Conservation (phyloP, 306 rosid species). For the Corylus americana region DNA sequence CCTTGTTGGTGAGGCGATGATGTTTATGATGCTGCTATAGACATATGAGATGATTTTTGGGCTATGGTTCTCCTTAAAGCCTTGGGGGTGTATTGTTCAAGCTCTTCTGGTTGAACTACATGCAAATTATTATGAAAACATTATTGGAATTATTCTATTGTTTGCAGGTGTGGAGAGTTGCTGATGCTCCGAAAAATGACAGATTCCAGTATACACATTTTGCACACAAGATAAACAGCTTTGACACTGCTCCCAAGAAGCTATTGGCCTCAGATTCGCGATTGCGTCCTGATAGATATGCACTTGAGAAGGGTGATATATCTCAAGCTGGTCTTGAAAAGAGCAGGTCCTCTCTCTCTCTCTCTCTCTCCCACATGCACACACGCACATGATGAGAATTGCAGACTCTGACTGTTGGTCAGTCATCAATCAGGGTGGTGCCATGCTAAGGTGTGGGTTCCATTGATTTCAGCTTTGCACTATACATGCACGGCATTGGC, state of each 20-base stretch:
- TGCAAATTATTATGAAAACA: neutral
- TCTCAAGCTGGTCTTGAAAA: slow-evolving; percentile 80
- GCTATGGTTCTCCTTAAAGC: neutral
- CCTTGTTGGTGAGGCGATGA: slow-evolving; percentile 4
- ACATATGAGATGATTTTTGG: neutral
- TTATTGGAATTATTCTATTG: neutral
- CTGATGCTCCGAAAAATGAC: slow-evolving; percentile 69
- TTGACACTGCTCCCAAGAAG: slow-evolving; percentile 87
- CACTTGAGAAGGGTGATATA: slow-evolving; percentile 86
- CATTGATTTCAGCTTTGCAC: neutral
- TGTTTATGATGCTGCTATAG: neutral
- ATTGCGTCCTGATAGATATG: slow-evolving; percentile 85
- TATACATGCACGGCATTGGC: neutral
- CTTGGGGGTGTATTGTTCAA: neutral
- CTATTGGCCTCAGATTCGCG: slow-evolving; percentile 90
- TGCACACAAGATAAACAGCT: slow-evolving; percentile 95
- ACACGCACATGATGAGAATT: neutral
- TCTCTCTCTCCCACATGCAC: neutral
- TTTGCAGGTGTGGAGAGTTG: slow-evolving; percentile 84
- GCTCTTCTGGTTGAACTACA: neutral
- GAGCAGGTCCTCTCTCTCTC: slow-evolving; percentile 52
- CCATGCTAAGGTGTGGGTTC: neutral
- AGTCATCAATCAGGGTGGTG: neutral
- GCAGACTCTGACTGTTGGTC: neutral
- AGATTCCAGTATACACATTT: slow-evolving; percentile 90